Percentiles rank a stretch among this genome's conserved stretches.
These are phyloP conservation scores for Porphyra umbilicalis DNA, from an alignment of 31 red algal genomes.

Conservation along the genomic window DNA sequence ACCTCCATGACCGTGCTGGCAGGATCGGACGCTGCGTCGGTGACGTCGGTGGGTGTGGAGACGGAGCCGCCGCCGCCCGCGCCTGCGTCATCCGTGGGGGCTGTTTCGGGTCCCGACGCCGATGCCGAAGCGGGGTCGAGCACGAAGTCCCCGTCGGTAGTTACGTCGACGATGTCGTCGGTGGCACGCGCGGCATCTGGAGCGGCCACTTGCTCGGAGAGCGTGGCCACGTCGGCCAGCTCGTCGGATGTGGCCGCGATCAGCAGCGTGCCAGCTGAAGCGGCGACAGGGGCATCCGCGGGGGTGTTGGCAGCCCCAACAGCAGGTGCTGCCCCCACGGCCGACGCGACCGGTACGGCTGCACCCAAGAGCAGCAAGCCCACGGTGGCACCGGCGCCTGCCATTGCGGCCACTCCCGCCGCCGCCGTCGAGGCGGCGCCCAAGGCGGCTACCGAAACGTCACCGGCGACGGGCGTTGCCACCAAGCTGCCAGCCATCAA, in stretches of 20 bases:
- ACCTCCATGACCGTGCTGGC: background rate
- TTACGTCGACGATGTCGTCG: background rate
- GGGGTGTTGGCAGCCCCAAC: background rate
- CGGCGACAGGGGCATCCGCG: background rate
- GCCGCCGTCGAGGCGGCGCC: background rate
- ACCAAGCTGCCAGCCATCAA: background rate
- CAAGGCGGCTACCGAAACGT: background rate
- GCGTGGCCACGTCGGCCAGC: conserved; percentile 6
- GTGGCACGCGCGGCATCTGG: background rate
- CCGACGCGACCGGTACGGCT: background rate
- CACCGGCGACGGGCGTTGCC: background rate
- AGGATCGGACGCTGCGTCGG: background rate
- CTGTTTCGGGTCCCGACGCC: background rate
- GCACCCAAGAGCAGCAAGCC: background rate
- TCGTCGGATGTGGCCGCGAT: background rate
- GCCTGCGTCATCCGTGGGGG: background rate
- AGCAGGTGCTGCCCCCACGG: background rate
- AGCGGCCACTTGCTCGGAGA: background rate
- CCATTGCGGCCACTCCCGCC: background rate
- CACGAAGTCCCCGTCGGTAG: background rate
- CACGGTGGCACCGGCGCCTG: background rate
- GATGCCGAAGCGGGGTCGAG: background rate
- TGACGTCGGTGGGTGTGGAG: background rate
- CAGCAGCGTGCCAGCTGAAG: background rate
- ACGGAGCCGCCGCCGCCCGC: background rate